phyloP scores from a whole-genome alignment of 1,284 basidiomycete species.

The Puccinia horiana region DNA sequence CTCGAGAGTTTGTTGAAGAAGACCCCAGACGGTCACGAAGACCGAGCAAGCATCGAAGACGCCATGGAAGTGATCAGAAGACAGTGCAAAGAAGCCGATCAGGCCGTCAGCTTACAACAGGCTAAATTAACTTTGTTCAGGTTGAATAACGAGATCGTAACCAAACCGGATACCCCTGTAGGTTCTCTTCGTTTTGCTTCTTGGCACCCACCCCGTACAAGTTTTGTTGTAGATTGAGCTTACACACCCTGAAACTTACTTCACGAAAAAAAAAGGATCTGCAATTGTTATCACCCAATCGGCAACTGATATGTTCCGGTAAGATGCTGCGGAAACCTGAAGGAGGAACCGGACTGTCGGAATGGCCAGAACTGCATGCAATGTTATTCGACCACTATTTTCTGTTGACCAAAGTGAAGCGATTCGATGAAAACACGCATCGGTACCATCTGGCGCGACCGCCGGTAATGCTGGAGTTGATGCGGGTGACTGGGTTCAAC shows the following conservation, averaged over 20 bases:
- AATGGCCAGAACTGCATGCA: conserved; percentile 81
- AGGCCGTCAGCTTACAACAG: conserved; percentile 40
- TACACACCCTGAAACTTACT: neutral
- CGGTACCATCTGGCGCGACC: conserved; percentile 30
- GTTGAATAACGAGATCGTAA: conserved; percentile 35
- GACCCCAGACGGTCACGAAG: conserved; percentile 74
- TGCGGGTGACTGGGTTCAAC: conserved; percentile 30
- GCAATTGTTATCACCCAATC: conserved; percentile 43
- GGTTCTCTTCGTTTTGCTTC: neutral
- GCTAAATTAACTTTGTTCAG: conserved; percentile 26
- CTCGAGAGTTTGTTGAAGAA: conserved; percentile 81
- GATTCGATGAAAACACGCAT: conserved; percentile 10
- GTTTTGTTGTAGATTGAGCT: neutral
- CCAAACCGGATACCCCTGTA: conserved; percentile 42
- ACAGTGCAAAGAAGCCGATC: conserved; percentile 62
- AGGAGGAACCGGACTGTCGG: conserved; percentile 61
- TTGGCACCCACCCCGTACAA: neutral
- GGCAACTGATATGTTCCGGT: conserved; percentile 67
- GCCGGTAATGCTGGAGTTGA: conserved; percentile 37
- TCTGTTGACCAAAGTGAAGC: conserved; percentile 57
- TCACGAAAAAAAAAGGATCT: conserved; percentile 31
- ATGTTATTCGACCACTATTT: conserved; percentile 90
- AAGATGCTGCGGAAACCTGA: conserved; percentile 81
- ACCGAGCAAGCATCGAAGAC: conserved; percentile 74
- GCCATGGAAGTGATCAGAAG: conserved; percentile 81